These are phyloP conservation scores for Hyaloscypha finlandica DNA, from an alignment of 495 filamentous ascomycete genomes.

Conservation along the genomic window DNA sequence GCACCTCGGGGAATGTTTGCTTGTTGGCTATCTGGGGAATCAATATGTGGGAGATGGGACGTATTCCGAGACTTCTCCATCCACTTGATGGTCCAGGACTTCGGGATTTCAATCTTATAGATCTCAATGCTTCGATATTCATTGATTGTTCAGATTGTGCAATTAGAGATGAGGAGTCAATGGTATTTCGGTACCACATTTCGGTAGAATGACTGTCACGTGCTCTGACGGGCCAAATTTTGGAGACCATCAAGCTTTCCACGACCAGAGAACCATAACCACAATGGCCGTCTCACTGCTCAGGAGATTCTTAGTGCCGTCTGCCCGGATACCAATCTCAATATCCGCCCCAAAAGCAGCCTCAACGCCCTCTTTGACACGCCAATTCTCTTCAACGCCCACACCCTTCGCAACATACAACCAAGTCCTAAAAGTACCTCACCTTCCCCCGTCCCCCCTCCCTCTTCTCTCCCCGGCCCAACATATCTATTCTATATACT, in stretches of 20 bases:
- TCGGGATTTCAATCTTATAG: too few relatives aligned
- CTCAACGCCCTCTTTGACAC: slow-evolving; percentile 10
- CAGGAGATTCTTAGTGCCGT: slow-evolving; percentile 28
- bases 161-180: too few relatives aligned
- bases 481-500: not conserved
- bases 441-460: slow-evolving; percentile 1
- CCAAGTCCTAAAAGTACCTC: slow-evolving; percentile 55
- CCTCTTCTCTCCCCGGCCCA: not conserved
- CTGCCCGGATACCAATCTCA: slow-evolving; percentile 24
- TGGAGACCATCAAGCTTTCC: not conserved
- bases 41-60: slow-evolving; percentile 49
- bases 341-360: slow-evolving; percentile 14
- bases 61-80: too few relatives aligned
- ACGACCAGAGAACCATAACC: slow-evolving; percentile 26
- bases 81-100: too few relatives aligned
- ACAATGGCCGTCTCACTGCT: slow-evolving; percentile 47
- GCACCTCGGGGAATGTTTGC: too few relatives aligned
- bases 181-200: not conserved
- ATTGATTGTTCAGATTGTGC: too few relatives aligned
- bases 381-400: slow-evolving; percentile 52
- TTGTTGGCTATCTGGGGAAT: too few relatives aligned
- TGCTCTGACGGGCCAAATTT: slow-evolving; percentile 10
- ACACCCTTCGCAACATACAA: slow-evolving; percentile 58
- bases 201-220: not conserved
- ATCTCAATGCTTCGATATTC: too few relatives aligned